Conservation (phyloP, 2,329 filamentous ascomycete species). For the Hymenoscyphus infarciens region DNA sequence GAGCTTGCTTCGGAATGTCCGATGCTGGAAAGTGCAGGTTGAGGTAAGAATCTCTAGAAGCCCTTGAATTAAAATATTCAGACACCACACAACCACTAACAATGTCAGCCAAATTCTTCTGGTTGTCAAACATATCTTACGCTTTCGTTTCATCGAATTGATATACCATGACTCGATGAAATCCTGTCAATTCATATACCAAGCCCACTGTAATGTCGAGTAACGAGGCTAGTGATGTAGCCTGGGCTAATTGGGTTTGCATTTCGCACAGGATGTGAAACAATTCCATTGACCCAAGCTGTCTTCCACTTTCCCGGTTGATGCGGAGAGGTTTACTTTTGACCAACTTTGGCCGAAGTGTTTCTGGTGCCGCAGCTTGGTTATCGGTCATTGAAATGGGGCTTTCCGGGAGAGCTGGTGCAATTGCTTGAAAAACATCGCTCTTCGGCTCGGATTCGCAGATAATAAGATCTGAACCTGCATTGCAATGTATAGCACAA, state of each 20-base stretch:
- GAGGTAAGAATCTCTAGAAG: slow-evolving; percentile 12
- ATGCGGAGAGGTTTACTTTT: slow-evolving; percentile 22
- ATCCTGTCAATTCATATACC: slow-evolving; percentile 25
- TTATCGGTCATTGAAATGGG: slow-evolving; percentile 18
- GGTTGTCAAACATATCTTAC: neutral
- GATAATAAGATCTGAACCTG: slow-evolving; percentile 20
- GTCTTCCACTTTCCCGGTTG: slow-evolving; percentile 18
- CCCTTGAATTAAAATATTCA: slow-evolving; percentile 12
- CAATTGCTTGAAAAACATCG: slow-evolving; percentile 19
- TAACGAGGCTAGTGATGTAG: slow-evolving; percentile 15
- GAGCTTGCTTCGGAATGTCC: slow-evolving; percentile 77
- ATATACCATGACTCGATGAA: slow-evolving; percentile 25
- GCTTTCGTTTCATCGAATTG: slow-evolving; percentile 23
- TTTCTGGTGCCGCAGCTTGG: slow-evolving; percentile 16
- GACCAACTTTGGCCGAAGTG: slow-evolving; percentile 11
- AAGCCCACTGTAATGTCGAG: slow-evolving; percentile 26
- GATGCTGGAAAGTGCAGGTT: slow-evolving; percentile 60
- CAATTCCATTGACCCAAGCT: slow-evolving; percentile 25
- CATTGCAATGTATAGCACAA: slow-evolving; percentile 24
- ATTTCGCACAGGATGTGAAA: slow-evolving; percentile 26
- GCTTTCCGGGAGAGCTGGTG: slow-evolving; percentile 15
- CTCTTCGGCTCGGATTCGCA: slow-evolving; percentile 25
- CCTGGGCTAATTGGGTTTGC: slow-evolving; percentile 20
- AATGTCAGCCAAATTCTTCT: neutral
- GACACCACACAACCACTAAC: slow-evolving; percentile 17